Base-by-base conservation (phyloP, 1,139 yeast species). In the Ogataea hybrid region DNA sequence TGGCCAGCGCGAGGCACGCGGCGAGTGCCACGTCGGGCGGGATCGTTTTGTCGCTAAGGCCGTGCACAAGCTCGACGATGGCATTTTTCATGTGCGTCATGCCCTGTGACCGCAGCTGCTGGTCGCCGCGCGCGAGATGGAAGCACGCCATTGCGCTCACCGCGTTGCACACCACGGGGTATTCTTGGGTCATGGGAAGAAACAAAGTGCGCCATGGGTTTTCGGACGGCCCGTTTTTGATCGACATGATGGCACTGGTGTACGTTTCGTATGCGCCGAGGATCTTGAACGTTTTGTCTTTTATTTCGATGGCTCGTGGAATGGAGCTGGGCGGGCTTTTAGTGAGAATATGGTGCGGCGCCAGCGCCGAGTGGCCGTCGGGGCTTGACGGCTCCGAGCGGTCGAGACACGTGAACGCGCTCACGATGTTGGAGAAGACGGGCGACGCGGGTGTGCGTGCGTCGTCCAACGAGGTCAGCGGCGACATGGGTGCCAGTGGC, bases 1-100 rank as follows among this genome's bases (percentile, higher is more conserved):
- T 74, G 0, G 86, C 81, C 44, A 81, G 63, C 20, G 79, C 76
- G 42, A 81, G 59, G 48, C 87, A 80, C 0, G 85, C 77, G 0
- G 83, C 79, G 23, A 81, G 63, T 1, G 86, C 85, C 18, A 80
- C 76, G 52, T 80, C 85, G n/a, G 79, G 77, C 2, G 82, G 81
- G 10, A 78, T 66, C 3, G 72, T 65, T 25, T 63, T 58, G 32
- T 60, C 59, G 11, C 80, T 70, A 32, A 79, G 64, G 0, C 83
- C 84, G 48, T 74, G 70, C 2, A 82, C 84, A 17, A 81, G 62
- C 46, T 77, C 82, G 29, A 71, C 64, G 44, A 81, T 76, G 28
- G 85, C 77, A 39, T 70, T 67, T 49, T 76, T 77, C 85, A 81
- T 79, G 59, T 78, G 79, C 28, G 62, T 61, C 51, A 72, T 70